Percentiles rank a stretch among this genome's conserved stretches.
phyloP scores from a whole-genome alignment of 1,284 basidiomycete genomes.

The Leccinum griseonigrum region DNA sequence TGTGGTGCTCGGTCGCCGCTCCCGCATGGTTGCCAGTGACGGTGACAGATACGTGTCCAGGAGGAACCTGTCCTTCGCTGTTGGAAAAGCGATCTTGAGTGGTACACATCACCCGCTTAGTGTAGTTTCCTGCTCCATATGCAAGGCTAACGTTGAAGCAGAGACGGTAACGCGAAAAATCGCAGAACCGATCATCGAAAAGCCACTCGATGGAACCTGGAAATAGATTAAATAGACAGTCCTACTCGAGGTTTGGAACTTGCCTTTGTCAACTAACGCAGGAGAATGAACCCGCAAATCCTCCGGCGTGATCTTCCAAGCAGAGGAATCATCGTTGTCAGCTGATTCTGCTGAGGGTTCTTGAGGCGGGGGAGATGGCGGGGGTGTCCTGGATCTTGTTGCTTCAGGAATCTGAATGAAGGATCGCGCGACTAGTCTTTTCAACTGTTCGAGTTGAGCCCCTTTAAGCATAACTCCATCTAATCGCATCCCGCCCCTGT shows the following conservation, averaged over 20 bases:
- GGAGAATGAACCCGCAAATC: neutral
- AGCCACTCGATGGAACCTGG: neutral
- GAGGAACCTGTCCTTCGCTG: neutral
- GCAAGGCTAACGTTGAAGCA: conserved; percentile 1
- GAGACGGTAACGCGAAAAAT: neutral
- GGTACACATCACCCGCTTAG: conserved; percentile 1
- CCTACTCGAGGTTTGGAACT: too few relatives aligned
- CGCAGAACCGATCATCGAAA: neutral
- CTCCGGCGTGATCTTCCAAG: neutral
- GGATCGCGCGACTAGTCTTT: neutral
- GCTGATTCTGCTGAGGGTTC: neutral
- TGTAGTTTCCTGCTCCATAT: neutral
- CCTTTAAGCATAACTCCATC: neutral
- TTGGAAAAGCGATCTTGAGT: conserved; percentile 1
- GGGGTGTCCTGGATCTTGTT: neutral
- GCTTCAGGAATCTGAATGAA: neutral
- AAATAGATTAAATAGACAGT: neutral
- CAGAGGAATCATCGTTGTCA: neutral
- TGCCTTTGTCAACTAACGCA: neutral
- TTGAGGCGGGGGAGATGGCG: neutral
- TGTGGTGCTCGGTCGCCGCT: neutral
- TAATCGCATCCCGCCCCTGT: neutral
- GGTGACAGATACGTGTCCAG: neutral
- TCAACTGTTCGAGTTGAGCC: neutral
- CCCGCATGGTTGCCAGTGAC: conserved; percentile 1